phyloP scores from a whole-genome alignment of 768 basidiomycete species.

The Rhizopogon roseolus region DNA sequence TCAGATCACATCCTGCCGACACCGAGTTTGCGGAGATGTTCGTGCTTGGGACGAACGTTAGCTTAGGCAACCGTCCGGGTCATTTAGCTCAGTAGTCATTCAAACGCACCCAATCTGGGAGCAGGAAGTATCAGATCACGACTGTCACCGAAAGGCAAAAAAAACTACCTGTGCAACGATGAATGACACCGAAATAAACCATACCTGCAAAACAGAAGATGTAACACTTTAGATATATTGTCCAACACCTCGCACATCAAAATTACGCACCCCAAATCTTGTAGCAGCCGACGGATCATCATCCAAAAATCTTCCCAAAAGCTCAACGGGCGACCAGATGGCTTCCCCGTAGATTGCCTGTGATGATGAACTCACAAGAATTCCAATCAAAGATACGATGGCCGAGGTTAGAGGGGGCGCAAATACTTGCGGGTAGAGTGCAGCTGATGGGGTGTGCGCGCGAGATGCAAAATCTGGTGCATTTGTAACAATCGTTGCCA shows the following conservation, averaged over 20 bases:
- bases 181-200: slow-evolving; percentile 77
- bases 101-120: slow-evolving; percentile 23
- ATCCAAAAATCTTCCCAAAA: slow-evolving; percentile 66
- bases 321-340: slow-evolving; percentile 75
- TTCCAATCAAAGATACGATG: slow-evolving; percentile 73
- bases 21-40: slow-evolving; percentile 83
- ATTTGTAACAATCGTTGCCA: slow-evolving; percentile 75
- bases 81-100: slow-evolving; percentile 7
- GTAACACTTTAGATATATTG: slow-evolving; percentile 9
- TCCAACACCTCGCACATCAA: neutral
- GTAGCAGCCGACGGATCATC: slow-evolving; percentile 56
- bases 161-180: slow-evolving; percentile 65
- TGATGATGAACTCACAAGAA: slow-evolving; percentile 77
- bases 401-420: slow-evolving; percentile 71
- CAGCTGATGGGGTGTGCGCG: slow-evolving; percentile 50
- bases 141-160: neutral
- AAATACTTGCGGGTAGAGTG: slow-evolving; percentile 64
- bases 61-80: slow-evolving; percentile 4
- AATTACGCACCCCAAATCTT: slow-evolving; percentile 51
- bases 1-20: slow-evolving; percentile 80
- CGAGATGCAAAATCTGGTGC: slow-evolving; percentile 73
- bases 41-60: slow-evolving; percentile 37
- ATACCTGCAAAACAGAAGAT: slow-evolving; percentile 37
- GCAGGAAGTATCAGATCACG: slow-evolving; percentile 4
- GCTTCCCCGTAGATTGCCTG: slow-evolving; percentile 71